A percentile compares a stretch with the other conserved stretches of the same genome.
Evolutionary conservation across 345 rosid species (phyloP).

Genomic region (Cardamine resedifolia): DNA sequence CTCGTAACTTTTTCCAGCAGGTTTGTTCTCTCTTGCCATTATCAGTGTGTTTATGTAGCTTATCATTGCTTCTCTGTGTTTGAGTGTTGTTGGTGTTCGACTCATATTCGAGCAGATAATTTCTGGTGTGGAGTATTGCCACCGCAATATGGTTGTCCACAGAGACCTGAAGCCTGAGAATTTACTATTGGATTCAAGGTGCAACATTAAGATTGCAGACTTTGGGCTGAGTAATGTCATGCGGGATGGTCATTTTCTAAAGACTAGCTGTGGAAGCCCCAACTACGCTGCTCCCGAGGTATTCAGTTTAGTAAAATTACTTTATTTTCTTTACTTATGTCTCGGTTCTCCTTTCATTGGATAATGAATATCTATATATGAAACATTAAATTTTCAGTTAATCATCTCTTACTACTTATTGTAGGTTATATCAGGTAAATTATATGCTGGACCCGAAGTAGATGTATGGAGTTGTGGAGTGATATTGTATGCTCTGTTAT

Average conservation of each 20-base stretch:
- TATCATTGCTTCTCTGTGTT: conserved; percentile 20
- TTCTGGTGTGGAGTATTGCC: conserved; percentile 93
- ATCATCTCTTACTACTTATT: conserved; percentile 4
- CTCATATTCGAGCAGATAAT: conserved; percentile 63
- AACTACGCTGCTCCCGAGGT: conserved; percentile 91
- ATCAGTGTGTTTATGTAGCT: conserved; percentile 35
- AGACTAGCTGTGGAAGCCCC: conserved; percentile 96
- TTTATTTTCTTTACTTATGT: neutral
- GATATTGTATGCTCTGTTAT: conserved; percentile 83
- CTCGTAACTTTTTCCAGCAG: conserved; percentile 91
- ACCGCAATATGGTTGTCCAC: conserved; percentile 88
- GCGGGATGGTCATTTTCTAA: conserved; percentile 93
- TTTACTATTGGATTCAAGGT: conserved; percentile 82
- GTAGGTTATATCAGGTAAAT: conserved; percentile 91
- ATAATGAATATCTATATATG: neutral
- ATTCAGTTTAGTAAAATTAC: neutral
- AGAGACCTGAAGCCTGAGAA: conserved; percentile 98
- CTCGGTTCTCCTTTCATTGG: neutral
- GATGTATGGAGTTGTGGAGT: conserved; percentile 99
- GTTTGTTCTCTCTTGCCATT: conserved; percentile 67
- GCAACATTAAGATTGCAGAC: conserved; percentile 91
- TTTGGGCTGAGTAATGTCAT: conserved; percentile 94
- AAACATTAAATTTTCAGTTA: neutral
- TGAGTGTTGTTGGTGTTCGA: conserved; percentile 1
- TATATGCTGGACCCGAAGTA: conserved; percentile 95